These are phyloP conservation scores for Dactylorhiza incarnata DNA, from an alignment of 106 monocot genomes.

Conservation along the genomic window DNA sequence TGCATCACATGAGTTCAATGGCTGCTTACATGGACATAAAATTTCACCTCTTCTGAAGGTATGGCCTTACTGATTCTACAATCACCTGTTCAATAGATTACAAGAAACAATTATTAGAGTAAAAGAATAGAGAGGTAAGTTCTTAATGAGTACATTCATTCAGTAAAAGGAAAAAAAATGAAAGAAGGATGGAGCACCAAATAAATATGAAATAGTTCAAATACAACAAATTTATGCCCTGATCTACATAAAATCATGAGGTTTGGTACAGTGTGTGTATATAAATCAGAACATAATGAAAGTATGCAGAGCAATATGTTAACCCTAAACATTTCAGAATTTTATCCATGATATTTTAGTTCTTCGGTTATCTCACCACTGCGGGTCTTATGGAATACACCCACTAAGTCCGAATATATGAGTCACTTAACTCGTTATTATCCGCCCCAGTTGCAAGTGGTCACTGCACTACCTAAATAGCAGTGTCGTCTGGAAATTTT, in stretches of 20 bases:
- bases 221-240: neutral
- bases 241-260: neutral
- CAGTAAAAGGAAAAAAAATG: no score
- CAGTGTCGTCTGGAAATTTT: no score
- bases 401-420: no score
- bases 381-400: no score
- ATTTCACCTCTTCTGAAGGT: conserved; percentile 25
- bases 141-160: no score
- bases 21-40: neutral
- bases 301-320: no score
- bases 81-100: conserved; percentile 37
- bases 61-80: conserved; percentile 55
- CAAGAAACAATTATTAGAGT: neutral
- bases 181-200: neutral
- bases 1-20: neutral
- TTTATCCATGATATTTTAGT: no score
- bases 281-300: no score
- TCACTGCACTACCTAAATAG: no score
- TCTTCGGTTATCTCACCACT: no score
- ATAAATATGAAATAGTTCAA: neutral
- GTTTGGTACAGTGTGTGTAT: no score
- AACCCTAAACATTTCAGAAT: no score
- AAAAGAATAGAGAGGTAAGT: neutral
- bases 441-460: neutral
- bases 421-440: neutral